Evolutionary conservation across 225 moss, liverwort and hornwort genomes (phyloP).

Genomic region (Straminergon stramineum): DNA sequence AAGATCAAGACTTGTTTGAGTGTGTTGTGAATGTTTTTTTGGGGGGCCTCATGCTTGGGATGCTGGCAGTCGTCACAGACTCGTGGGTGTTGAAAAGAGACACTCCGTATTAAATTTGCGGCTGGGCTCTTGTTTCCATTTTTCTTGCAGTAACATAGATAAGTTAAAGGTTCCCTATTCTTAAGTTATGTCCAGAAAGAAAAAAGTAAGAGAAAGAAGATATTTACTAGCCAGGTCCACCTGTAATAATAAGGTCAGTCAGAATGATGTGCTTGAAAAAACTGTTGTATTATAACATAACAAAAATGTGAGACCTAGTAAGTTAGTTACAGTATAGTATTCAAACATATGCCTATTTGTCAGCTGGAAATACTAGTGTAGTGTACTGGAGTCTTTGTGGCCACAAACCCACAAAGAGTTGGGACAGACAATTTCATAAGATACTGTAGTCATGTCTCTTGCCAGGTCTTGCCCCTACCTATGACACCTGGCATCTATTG

Average conservation of each 20-base stretch:
- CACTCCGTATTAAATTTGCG: no score
- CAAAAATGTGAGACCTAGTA: background rate
- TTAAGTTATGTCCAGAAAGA: no score
- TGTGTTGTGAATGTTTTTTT: background rate
- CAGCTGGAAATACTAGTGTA: background rate
- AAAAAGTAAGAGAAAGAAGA: background rate
- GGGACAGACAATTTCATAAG: background rate
- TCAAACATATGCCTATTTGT: background rate
- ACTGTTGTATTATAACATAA: no score
- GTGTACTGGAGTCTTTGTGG: background rate
- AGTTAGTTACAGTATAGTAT: background rate
- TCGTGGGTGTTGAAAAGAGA: background rate
- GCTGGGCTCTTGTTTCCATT: no score
- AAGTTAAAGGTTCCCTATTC: no score
- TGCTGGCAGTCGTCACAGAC: no score
- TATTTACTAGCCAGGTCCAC: background rate
- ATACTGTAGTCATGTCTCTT: background rate
- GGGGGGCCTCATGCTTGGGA: accelerated
- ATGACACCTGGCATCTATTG: background rate
- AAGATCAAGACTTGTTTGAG: background rate
- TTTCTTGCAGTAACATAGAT: no score
- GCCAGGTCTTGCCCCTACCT: background rate
- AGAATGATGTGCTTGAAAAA: background rate
- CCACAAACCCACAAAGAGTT: background rate
- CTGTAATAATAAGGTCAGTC: background rate